Conservation (phyloP, 148 eudicot genomes). For the Tetragonia tetragonoides region DNA sequence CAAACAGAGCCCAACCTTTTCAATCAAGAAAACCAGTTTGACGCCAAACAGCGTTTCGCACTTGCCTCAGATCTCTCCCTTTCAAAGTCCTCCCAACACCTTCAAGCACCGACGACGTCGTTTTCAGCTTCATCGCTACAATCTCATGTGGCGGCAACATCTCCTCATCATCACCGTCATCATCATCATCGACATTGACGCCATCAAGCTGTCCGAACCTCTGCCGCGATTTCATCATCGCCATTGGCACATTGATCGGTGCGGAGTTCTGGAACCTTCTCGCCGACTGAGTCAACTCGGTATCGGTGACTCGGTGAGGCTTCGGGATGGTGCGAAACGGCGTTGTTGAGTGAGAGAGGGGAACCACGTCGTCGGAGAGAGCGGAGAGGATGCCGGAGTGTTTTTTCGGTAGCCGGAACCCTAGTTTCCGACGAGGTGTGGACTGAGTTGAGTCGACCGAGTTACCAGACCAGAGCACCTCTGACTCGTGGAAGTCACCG, state of each 20-base stretch:
- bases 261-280: conserved; percentile 48
- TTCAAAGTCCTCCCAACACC: conserved; percentile 74
- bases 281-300: conserved; percentile 30
- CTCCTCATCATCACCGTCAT: conserved; percentile 48
- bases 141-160: conserved; percentile 83
- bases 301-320: conserved; percentile 21
- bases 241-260: conserved; percentile 54
- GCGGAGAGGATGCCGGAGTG: conserved; percentile 56
- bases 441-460: conserved; percentile 28
- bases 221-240: conserved; percentile 29
- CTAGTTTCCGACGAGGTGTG: background rate
- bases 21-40: conserved; percentile 69
- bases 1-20: background rate
- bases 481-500: conserved; percentile 49
- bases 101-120: conserved; percentile 66
- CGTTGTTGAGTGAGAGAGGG: conserved; percentile 12
- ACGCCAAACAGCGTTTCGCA: conserved; percentile 64
- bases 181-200: background rate
- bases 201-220: conserved; percentile 19
- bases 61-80: conserved; percentile 70
- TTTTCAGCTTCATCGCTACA: conserved; percentile 51
- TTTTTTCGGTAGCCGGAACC: conserved; percentile 32
- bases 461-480: conserved; percentile 48
- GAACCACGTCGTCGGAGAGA: conserved; percentile 32
- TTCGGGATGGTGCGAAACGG: conserved; percentile 43